Base-by-base conservation (phyloP, 768 basidiomycete species). In the Podaxis mareebaensis region DNA sequence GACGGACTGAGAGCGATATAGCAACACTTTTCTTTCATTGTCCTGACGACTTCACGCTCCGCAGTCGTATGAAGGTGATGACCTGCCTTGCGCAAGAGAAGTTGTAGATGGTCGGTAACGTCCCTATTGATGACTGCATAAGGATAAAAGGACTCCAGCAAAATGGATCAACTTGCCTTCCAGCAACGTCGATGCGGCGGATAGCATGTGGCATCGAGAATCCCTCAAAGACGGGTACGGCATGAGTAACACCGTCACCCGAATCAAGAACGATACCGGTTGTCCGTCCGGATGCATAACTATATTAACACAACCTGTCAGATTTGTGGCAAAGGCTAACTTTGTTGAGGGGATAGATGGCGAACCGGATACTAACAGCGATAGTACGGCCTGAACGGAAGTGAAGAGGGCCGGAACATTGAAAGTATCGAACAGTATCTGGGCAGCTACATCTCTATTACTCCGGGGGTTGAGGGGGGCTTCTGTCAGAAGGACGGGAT, bases 351-450 rank as follows among this genome's bases (percentile, higher is more conserved):
- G 40, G 53, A 44, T 17, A 28, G 52, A 24, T 30, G 60, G 33
- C 33, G 33, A 33, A 33, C 33, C 33, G 24, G 53, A 13, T 55
- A 81, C 92, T 73, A 72, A 98, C 95, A 99, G 78, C 65, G 95
- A 95, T 55, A 99, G 80, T 20, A 99, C 96, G 22, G 97, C 97
- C 77, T 99, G 97, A 3, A 99, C 94, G 48, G 95, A 96, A 40
- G 91, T 95, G 78, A 94, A 98, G 61, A 99, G 79, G 4, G 97
- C 97, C 33, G 97, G 97, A 33, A 98, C 97, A 74, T 99, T 99
- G 86, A 99, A 99, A 12, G 97, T 99, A 73, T 99, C 97, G 75
- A 99, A 99, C 79, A 99, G 96, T 77, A 99, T 97, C 77, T 98
- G 96, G 8, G 97, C 96, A 13, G 96, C 95, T 48, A 95, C 85